Percentiles rank a stretch among this genome's conserved stretches.
Conservation (phyloP, 2,329 filamentous ascomycete species). For the Albifimbria verrucaria region DNA sequence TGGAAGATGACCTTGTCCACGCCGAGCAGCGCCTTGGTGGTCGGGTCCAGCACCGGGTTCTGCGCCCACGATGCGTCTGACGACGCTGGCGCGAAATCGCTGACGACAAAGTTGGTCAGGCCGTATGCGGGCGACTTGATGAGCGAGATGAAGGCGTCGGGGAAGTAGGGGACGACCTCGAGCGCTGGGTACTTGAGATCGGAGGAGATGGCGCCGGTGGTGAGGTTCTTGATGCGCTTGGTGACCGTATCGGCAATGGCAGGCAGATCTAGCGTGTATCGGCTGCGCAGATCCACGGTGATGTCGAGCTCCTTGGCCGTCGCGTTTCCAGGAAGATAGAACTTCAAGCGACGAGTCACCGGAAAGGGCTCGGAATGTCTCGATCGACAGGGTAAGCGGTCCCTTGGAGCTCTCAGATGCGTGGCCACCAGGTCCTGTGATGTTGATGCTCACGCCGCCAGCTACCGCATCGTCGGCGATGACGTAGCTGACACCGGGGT, state of each 20-base stretch:
- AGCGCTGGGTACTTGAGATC: slow-evolving; percentile 13
- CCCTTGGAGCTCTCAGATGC: slow-evolving; percentile 11
- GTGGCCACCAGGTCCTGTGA: slow-evolving; percentile 12
- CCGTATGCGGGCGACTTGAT: slow-evolving; percentile 5
- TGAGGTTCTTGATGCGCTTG: slow-evolving; percentile 7
- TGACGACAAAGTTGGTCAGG: slow-evolving; percentile 6
- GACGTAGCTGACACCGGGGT: slow-evolving; percentile 8
- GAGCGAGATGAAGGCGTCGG: slow-evolving; percentile 7
- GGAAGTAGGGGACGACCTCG: slow-evolving; percentile 9
- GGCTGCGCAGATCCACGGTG: slow-evolving; percentile 13
- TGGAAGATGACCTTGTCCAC: slow-evolving; percentile 10
- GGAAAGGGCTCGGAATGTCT: slow-evolving; percentile 11
- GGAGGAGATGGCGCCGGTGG: slow-evolving; percentile 4
- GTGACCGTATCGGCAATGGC: slow-evolving; percentile 7
- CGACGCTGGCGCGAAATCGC: slow-evolving; percentile 12
- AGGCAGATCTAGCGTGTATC: slow-evolving; percentile 10
- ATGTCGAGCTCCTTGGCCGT: slow-evolving; percentile 11
- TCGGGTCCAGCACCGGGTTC: slow-evolving; percentile 8
- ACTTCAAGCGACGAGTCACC: slow-evolving; percentile 3
- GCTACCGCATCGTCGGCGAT: slow-evolving; percentile 1
- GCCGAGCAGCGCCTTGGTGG: slow-evolving; percentile 5
- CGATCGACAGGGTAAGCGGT: slow-evolving; percentile 9
- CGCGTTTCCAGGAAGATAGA: slow-evolving; percentile 12
- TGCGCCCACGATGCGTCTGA: slow-evolving; percentile 13
- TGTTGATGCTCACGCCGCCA: slow-evolving; percentile 10